Percentiles rank a stretch among this genome's conserved stretches.
phyloP scores from a whole-genome alignment of 495 filamentous ascomycete genomes.

The Aspergillus biplanus region DNA sequence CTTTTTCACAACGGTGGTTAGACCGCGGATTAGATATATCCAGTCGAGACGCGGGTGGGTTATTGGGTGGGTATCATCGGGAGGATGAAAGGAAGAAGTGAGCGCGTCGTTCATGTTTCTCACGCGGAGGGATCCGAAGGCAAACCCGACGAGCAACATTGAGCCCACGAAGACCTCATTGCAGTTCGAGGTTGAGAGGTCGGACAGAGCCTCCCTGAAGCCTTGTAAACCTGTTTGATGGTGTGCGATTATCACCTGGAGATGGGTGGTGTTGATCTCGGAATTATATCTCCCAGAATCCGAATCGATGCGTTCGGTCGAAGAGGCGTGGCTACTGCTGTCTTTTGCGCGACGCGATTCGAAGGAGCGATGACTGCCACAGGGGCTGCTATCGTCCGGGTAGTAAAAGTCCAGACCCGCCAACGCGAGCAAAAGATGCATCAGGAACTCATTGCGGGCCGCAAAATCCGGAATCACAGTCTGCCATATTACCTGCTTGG shows the following conservation, averaged over 20 bases:
- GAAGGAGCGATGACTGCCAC: no score
- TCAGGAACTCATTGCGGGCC: slow-evolving; percentile 1
- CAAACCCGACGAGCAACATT: slow-evolving; percentile 1
- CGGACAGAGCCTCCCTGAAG: background rate
- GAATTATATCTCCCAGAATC: no score
- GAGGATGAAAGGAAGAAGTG: background rate
- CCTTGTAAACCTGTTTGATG: slow-evolving; percentile 5
- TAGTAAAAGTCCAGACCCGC: background rate
- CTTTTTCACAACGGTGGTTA: background rate
- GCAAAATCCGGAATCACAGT: slow-evolving; percentile 1
- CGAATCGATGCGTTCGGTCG: no score
- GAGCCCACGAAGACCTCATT: slow-evolving; percentile 1
- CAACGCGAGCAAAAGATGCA: slow-evolving; percentile 13
- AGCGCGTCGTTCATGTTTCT: background rate
- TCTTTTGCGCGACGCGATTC: no score
- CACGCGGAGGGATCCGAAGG: slow-evolving; percentile 3
- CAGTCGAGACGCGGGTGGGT: background rate
- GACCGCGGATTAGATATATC: slow-evolving; percentile 6
- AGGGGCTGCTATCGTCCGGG: no score
- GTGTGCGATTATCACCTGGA: slow-evolving; percentile 3
- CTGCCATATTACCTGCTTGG: background rate
- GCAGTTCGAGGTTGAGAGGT: background rate
- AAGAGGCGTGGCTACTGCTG: no score
- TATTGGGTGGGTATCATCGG: no score
- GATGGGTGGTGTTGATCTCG: background rate